phyloP scores from a whole-genome alignment of 805 yeast species.

The Cyberlindnera suaveolens region DNA sequence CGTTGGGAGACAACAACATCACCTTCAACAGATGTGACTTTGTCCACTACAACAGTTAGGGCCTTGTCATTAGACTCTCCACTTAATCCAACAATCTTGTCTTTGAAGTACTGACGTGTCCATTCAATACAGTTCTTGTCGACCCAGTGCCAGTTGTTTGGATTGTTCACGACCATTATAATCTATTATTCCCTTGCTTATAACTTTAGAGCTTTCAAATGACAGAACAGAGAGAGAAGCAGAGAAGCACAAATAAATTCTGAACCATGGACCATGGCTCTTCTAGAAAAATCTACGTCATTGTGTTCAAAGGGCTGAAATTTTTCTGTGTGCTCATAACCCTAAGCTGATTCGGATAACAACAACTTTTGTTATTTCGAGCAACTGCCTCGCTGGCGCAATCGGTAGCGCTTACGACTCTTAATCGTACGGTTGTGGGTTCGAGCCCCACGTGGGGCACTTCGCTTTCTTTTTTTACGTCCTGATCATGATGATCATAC shows the following conservation, averaged over 20 bases:
- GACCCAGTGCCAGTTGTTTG: constrained; percentile 99
- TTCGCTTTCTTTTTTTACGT: neutral
- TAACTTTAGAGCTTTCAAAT: too few species aligned
- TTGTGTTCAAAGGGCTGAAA: too few species aligned
- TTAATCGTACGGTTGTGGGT: constrained; percentile 31
- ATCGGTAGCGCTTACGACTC: constrained; percentile 31
- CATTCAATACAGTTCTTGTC: constrained; percentile 94
- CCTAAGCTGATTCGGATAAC: too few species aligned
- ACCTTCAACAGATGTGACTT: constrained; percentile 60
- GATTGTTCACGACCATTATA: constrained; percentile 88
- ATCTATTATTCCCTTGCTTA: neutral
- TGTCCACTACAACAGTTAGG: constrained; percentile 28
- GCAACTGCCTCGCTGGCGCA: constrained; percentile 28
- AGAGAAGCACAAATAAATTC: too few species aligned
- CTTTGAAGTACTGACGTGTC: constrained; percentile 72
- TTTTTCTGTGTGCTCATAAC: too few species aligned
- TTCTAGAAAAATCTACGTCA: too few species aligned
- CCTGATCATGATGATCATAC: too few species aligned
- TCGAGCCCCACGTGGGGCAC: constrained; percentile 31
- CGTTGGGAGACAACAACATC: constrained; percentile 97
- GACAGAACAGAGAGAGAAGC: too few species aligned
- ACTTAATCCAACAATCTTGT: constrained; percentile 47
- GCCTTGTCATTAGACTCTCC: constrained; percentile 22
- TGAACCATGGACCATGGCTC: too few species aligned
- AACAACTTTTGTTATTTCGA: too few species aligned